Evolutionary conservation across 495 filamentous ascomycete species (phyloP).

Genomic region (Daldinia concentrica): DNA sequence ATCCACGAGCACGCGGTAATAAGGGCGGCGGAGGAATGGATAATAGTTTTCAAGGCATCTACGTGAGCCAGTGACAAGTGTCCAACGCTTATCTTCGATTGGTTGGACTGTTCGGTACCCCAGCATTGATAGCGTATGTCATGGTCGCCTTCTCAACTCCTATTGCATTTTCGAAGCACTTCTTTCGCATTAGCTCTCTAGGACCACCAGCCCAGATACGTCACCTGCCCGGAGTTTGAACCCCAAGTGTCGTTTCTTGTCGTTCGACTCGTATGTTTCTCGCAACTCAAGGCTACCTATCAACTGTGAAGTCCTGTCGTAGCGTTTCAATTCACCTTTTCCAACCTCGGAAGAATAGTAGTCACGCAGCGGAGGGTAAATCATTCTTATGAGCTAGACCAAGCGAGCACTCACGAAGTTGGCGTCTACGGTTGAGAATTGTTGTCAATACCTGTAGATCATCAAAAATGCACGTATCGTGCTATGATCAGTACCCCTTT

Average conservation of each 20-base stretch:
- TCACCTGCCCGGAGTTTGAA: not conserved
- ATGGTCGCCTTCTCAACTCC: slow-evolving; percentile 15
- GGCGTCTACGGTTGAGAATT: not conserved
- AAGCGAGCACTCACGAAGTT: not conserved
- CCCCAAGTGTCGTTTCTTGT: slow-evolving; percentile 4
- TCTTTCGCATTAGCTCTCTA: slow-evolving; percentile 16
- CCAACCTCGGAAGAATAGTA: not conserved
- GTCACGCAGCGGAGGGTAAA: not conserved
- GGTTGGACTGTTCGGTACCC: slow-evolving; percentile 3
- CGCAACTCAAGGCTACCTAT: not conserved
- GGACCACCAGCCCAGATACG: slow-evolving; percentile 8
- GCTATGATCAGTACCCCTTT: slow-evolving; percentile 24
- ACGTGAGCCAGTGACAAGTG: slow-evolving; percentile 23
- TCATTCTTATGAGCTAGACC: not conserved
- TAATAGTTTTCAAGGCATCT: not conserved
- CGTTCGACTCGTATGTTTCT: not conserved
- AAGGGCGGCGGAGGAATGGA: not conserved
- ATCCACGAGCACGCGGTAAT: not conserved
- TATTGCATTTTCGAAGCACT: slow-evolving; percentile 20
- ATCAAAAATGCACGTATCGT: slow-evolving; percentile 7
- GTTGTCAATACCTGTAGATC: slow-evolving; percentile 1
- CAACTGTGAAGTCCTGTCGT: not conserved
- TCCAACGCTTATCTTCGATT: slow-evolving; percentile 1
- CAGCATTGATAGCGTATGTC: slow-evolving; percentile 20
- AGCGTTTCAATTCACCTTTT: slow-evolving; percentile 10